These are phyloP conservation scores for Kuraishia molischiana DNA, from an alignment of 805 yeast genomes.

Conservation along the genomic window DNA sequence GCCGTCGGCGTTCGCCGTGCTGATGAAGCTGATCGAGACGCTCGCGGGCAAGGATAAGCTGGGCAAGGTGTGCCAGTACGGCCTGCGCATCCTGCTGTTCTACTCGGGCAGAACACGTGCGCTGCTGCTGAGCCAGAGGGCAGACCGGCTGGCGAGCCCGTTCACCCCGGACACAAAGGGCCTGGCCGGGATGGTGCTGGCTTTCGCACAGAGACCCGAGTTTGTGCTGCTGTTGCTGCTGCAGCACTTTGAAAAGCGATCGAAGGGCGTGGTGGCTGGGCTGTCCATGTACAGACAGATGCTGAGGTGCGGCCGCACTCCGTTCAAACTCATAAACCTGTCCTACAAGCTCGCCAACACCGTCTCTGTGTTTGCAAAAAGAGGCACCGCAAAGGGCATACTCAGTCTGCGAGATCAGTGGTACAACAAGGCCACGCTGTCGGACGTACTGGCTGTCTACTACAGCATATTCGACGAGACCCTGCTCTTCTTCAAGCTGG, in stretches of 20 bases:
- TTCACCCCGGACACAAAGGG: neutral
- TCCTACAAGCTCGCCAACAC: conserved; percentile 19
- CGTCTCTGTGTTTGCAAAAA: conserved; percentile 7
- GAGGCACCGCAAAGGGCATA: conserved; percentile 10
- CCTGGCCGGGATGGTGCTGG: neutral
- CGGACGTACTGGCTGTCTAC: conserved; percentile 46
- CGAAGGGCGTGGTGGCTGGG: conserved; percentile 33
- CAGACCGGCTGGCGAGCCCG: conserved; percentile 3
- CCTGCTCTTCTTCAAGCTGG: conserved; percentile 42
- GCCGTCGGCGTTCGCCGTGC: conserved; percentile 26
- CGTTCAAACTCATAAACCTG: conserved; percentile 39
- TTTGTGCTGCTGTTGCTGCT: conserved; percentile 13
- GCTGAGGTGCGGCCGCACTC: conserved; percentile 61
- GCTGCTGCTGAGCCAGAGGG: conserved; percentile 7
- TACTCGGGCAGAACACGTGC: conserved; percentile 16
- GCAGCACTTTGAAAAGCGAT: conserved; percentile 28
- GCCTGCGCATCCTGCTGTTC: conserved; percentile 34
- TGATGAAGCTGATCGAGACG: conserved; percentile 42
- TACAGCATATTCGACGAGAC: conserved; percentile 61
- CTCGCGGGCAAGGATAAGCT: conserved; percentile 64
- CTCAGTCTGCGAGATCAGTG: conserved; percentile 17
- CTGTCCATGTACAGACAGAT: conserved; percentile 54
- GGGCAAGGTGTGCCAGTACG: conserved; percentile 54
- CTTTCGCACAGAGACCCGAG: conserved; percentile 12
- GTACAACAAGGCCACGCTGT: conserved; percentile 34